Evolutionary conservation across 176 grass and related monocot genomes (phyloP).

Genomic region (Olyra latifolia): DNA sequence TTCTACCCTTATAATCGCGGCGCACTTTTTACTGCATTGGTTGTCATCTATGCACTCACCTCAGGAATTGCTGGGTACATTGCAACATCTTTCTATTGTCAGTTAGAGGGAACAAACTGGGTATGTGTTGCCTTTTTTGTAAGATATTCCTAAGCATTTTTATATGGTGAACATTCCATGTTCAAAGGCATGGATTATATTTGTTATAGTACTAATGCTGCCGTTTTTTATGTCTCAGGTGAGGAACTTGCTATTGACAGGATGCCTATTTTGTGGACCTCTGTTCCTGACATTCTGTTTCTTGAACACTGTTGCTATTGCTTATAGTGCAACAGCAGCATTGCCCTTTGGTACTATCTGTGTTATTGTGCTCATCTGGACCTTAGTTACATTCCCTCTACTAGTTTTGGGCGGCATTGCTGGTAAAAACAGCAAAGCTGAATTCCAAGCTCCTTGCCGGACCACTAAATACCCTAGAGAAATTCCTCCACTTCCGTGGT

Average conservation of each 20-base stretch:
- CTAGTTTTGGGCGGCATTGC: slow-evolving; percentile 97
- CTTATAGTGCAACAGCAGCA: slow-evolving; percentile 90
- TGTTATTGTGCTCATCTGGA: slow-evolving; percentile 97
- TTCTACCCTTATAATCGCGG: slow-evolving; percentile 99
- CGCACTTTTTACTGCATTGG: slow-evolving; percentile 93
- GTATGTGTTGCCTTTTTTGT: slow-evolving; percentile 45
- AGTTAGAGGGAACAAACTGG: slow-evolving; percentile 94
- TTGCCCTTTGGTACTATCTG: slow-evolving; percentile 94
- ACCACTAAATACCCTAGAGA: slow-evolving; percentile 95
- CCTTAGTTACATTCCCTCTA: slow-evolving; percentile 88
- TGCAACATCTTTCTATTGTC: slow-evolving; percentile 88
- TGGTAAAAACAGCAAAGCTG: slow-evolving; percentile 89
- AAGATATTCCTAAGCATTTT: background rate
- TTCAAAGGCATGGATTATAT: background rate
- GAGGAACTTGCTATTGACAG: slow-evolving; percentile 90
- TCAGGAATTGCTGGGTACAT: slow-evolving; percentile 98
- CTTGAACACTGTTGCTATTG: slow-evolving; percentile 95
- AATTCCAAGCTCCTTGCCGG: slow-evolving; percentile 91
- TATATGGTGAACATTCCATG: background rate
- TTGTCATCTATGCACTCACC: slow-evolving; percentile 97
- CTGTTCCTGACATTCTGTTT: slow-evolving; percentile 96
- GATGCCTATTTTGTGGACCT: slow-evolving; percentile 89
- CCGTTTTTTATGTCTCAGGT: slow-evolving; percentile 60
- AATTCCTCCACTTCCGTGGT: slow-evolving; percentile 88
- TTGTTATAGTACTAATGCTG: slow-evolving; percentile 22